These are phyloP conservation scores for Fusarium agapanthi DNA, from an alignment of 2,329 filamentous ascomycete genomes.

Conservation along the genomic window DNA sequence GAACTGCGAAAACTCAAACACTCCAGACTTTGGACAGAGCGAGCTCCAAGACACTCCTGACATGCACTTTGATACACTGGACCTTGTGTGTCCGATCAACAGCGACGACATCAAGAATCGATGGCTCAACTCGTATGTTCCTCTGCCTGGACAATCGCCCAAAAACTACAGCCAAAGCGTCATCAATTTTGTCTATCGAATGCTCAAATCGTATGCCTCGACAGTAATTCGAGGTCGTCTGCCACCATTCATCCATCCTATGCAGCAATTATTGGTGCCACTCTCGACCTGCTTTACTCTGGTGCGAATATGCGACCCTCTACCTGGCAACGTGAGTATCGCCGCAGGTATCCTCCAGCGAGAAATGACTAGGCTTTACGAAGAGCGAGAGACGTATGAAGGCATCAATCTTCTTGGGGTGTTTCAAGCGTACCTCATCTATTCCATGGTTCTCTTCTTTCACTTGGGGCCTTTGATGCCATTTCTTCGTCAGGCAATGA, in stretches of 20 bases:
- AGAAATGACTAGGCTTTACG: slow-evolving; percentile 55
- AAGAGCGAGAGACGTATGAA: slow-evolving; percentile 38
- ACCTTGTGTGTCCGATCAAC: slow-evolving; percentile 57
- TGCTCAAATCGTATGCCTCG: slow-evolving; percentile 56
- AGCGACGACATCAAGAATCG: slow-evolving; percentile 57
- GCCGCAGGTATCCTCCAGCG: slow-evolving; percentile 48
- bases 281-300: slow-evolving; percentile 54
- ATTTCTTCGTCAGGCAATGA: slow-evolving; percentile 54
- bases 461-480: slow-evolving; percentile 35
- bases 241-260: slow-evolving; percentile 56
- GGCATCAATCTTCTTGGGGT: slow-evolving; percentile 49
- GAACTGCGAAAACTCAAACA: background rate
- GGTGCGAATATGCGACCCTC: slow-evolving; percentile 50
- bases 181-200: slow-evolving; percentile 50
- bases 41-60: background rate
- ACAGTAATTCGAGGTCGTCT: slow-evolving; percentile 48
- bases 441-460: slow-evolving; percentile 59
- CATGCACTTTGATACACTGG: slow-evolving; percentile 47
- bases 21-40: background rate
- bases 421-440: slow-evolving; percentile 65
- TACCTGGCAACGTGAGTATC: slow-evolving; percentile 45
- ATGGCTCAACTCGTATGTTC: slow-evolving; percentile 59
- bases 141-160: slow-evolving; percentile 51
- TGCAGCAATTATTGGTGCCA: slow-evolving; percentile 46
- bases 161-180: slow-evolving; percentile 53